Percentiles rank a stretch among this genome's conserved stretches.
These are phyloP conservation scores for Hypoxylon trugodes DNA, from an alignment of 495 filamentous ascomycete species.

Conservation along the genomic window DNA sequence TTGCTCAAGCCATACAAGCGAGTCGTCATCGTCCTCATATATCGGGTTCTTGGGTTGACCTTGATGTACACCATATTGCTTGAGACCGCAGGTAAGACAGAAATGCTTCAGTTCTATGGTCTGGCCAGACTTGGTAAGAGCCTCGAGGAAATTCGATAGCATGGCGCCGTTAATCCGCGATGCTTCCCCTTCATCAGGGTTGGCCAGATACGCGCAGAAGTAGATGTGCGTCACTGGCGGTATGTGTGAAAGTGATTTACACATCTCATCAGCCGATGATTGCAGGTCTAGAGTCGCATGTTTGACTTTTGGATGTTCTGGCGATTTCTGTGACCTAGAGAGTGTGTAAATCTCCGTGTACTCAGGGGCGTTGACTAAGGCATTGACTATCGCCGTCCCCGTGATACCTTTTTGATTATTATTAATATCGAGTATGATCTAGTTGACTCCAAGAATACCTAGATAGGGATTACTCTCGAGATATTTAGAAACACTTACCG, in stretches of 20 bases:
- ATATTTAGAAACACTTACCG: background rate
- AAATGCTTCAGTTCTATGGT: slow-evolving; percentile 56
- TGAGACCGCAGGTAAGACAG: slow-evolving; percentile 61
- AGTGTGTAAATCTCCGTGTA: slow-evolving; percentile 57
- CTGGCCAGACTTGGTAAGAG: slow-evolving; percentile 56
- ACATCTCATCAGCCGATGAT: slow-evolving; percentile 51
- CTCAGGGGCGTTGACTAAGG: slow-evolving; percentile 48
- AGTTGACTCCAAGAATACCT: background rate
- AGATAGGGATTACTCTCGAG: background rate
- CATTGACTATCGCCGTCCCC: slow-evolving; percentile 56
- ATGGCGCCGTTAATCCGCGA: slow-evolving; percentile 56
- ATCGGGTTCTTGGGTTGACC: slow-evolving; percentile 62
- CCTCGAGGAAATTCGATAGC: slow-evolving; percentile 60
- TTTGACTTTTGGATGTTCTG: slow-evolving; percentile 52
- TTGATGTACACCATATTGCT: slow-evolving; percentile 66
- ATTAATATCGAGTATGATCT: background rate
- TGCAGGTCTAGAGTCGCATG: slow-evolving; percentile 58
- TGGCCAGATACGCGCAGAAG: slow-evolving; percentile 59
- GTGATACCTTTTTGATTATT: slow-evolving; percentile 52
- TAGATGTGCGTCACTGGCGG: slow-evolving; percentile 55
- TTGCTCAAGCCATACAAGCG: slow-evolving; percentile 46
- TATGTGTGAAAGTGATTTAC: slow-evolving; percentile 50
- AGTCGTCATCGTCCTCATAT: slow-evolving; percentile 51
- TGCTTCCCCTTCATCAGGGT: slow-evolving; percentile 54
- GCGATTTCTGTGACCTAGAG: slow-evolving; percentile 54